Evolutionary conservation across 495 filamentous ascomycete genomes (phyloP).

Genomic region (Saxispiralis lemnorum): DNA sequence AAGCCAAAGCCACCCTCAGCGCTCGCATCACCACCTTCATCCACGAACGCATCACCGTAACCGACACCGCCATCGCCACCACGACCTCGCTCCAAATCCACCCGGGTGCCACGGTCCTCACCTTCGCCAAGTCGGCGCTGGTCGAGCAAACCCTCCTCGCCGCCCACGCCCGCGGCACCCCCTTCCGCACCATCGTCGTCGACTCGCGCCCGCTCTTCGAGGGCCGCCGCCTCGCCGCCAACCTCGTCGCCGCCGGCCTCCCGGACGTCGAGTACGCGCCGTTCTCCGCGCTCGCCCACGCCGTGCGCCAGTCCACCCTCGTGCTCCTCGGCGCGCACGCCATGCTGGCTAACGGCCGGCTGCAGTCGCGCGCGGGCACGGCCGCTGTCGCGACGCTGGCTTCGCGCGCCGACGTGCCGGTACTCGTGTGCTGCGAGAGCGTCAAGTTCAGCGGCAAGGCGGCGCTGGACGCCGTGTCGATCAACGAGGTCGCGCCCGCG

Average conservation of each 20-base stretch:
- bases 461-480: slow-evolving; percentile 74
- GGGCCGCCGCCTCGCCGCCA: slow-evolving; percentile 56
- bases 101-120: slow-evolving; percentile 66
- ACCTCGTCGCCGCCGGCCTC: slow-evolving; percentile 49
- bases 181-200: slow-evolving; percentile 68
- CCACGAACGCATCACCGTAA: slow-evolving; percentile 69
- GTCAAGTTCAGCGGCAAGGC: slow-evolving; percentile 91
- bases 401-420: slow-evolving; percentile 52
- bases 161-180: slow-evolving; percentile 49
- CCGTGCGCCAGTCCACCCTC: slow-evolving; percentile 55
- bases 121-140: slow-evolving; percentile 74
- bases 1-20: slow-evolving; percentile 59
- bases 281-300: slow-evolving; percentile 53
- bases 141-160: slow-evolving; percentile 61
- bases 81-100: slow-evolving; percentile 58
- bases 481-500: slow-evolving; percentile 67
- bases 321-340: slow-evolving; percentile 77
- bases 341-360: slow-evolving; percentile 74
- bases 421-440: slow-evolving; percentile 82
- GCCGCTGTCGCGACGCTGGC: slow-evolving; percentile 79
- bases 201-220: slow-evolving; percentile 68
- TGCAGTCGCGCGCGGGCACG: slow-evolving; percentile 77
- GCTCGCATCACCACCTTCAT: slow-evolving; percentile 79
- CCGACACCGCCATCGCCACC: slow-evolving; percentile 65
- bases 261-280: slow-evolving; percentile 58